A percentile compares a stretch with the other conserved stretches of the same genome.
These are phyloP conservation scores for Colletotrichum acutatum DNA, from an alignment of 2,329 filamentous ascomycete species.

Conservation along the genomic window DNA sequence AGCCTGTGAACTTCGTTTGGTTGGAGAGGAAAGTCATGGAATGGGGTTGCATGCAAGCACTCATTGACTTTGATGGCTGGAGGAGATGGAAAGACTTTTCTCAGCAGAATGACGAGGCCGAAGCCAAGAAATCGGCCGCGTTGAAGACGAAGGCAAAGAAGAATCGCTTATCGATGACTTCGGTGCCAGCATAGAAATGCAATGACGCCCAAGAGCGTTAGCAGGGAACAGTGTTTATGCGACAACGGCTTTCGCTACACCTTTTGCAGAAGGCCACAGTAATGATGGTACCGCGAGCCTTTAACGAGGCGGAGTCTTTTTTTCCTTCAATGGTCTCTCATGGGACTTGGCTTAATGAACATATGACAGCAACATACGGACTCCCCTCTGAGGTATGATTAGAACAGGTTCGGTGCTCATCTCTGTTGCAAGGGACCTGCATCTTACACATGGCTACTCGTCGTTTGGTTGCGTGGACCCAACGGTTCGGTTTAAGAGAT, in stretches of 20 bases:
- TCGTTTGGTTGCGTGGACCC: neutral
- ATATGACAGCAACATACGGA: neutral
- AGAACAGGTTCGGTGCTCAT: neutral
- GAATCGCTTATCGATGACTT: constrained; percentile 51
- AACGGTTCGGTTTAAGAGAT: neutral
- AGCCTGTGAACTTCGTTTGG: constrained; percentile 99
- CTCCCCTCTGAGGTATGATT: neutral
- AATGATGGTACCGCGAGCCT: neutral
- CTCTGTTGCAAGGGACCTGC: neutral
- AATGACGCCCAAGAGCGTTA: neutral
- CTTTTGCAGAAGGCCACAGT: neutral
- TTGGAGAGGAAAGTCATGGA: constrained; percentile 97
- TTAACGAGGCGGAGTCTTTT: neutral
- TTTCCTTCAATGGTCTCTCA: neutral
- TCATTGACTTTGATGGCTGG: constrained; percentile 99
- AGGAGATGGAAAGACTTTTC: constrained; percentile 93
- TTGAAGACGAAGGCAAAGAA: constrained; percentile 57
- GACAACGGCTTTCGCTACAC: neutral
- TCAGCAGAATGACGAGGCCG: constrained; percentile 56
- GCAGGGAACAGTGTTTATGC: neutral
- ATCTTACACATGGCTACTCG: neutral
- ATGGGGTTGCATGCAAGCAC: constrained; percentile 99
- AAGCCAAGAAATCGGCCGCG: constrained; percentile 54
- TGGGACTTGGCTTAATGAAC: neutral
- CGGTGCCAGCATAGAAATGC: constrained; percentile 18